phyloP scores from a whole-genome alignment of 1,284 basidiomycete species.

The Puccinia polysora region DNA sequence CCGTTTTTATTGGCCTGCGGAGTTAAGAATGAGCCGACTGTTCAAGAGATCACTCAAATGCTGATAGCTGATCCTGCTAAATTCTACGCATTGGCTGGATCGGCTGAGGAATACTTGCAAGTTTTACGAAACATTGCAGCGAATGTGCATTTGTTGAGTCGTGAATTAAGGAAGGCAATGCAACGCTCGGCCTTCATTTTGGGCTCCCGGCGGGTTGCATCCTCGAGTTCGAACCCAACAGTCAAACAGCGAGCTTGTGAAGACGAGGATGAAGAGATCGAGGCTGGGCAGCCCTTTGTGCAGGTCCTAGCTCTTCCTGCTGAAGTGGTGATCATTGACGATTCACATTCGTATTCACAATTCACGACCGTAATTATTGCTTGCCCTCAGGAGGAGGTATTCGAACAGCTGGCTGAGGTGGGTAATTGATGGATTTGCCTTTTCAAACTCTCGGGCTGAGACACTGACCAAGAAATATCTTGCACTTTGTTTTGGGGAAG shows the following conservation, averaged over 20 bases:
- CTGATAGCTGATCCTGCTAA: conserved; percentile 51
- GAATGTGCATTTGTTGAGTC: conserved; percentile 63
- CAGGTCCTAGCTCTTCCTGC: conserved; percentile 50
- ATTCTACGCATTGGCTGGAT: conserved; percentile 53
- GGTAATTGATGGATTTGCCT: neutral
- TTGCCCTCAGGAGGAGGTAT: conserved; percentile 52
- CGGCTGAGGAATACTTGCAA: conserved; percentile 50
- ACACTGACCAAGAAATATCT: neutral
- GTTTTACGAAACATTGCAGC: conserved; percentile 73
- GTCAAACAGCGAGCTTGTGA: conserved; percentile 46
- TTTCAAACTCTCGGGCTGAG: neutral
- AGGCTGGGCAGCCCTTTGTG: conserved; percentile 49
- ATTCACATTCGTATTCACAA: conserved; percentile 52
- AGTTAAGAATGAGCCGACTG: conserved; percentile 79
- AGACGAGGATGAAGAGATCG: conserved; percentile 48
- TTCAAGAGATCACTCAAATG: conserved; percentile 62
- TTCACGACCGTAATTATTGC: conserved; percentile 51
- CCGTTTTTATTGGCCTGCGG: conserved; percentile 80
- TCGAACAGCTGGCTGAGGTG: conserved; percentile 48
- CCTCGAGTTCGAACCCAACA: conserved; percentile 53
- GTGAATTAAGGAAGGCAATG: conserved; percentile 63
- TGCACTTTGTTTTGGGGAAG: neutral
- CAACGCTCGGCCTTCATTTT: conserved; percentile 68
- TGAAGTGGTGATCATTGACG: conserved; percentile 52
- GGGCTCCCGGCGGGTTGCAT: conserved; percentile 61